Evolutionary conservation across 768 basidiomycete genomes (phyloP).

Genomic region (Termitomyces sp.): DNA sequence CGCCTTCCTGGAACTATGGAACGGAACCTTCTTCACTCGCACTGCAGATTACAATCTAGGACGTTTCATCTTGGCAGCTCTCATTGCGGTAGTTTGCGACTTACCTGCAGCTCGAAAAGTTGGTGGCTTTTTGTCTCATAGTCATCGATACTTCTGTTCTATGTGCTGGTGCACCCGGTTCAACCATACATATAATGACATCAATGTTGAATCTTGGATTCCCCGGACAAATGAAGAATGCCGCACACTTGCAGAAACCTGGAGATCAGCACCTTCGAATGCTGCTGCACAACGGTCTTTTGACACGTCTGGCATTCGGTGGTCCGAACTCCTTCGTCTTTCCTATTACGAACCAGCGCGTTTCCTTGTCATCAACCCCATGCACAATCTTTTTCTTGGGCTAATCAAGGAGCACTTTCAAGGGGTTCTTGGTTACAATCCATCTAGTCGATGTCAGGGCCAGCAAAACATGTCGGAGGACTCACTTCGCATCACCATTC

Average conservation of each 20-base stretch:
- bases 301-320: conserved; percentile 20
- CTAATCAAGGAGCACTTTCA: conserved; percentile 19
- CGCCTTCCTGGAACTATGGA: conserved; percentile 16
- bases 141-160: conserved; percentile 5
- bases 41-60: conserved; percentile 6
- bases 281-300: conserved; percentile 15
- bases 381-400: conserved; percentile 26
- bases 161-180: conserved; percentile 10
- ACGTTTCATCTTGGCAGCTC: conserved; percentile 9
- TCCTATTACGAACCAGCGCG: conserved; percentile 26
- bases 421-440: conserved; percentile 16
- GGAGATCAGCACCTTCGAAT: conserved; percentile 3
- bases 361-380: conserved; percentile 24
- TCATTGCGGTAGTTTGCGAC: conserved; percentile 23
- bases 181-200: not conserved
- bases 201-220: conserved; percentile 14
- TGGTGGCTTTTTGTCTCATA: too few species aligned
- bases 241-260: conserved; percentile 11
- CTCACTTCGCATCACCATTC: not conserved
- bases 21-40: conserved; percentile 3
- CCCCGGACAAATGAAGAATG: conserved; percentile 7
- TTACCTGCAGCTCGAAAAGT: conserved; percentile 25
- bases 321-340: conserved; percentile 25
- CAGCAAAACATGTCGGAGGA: not conserved
- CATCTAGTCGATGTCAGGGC: not conserved